Base-by-base conservation (phyloP, 148 eudicot species). In the Persicaria maculosa region DNA sequence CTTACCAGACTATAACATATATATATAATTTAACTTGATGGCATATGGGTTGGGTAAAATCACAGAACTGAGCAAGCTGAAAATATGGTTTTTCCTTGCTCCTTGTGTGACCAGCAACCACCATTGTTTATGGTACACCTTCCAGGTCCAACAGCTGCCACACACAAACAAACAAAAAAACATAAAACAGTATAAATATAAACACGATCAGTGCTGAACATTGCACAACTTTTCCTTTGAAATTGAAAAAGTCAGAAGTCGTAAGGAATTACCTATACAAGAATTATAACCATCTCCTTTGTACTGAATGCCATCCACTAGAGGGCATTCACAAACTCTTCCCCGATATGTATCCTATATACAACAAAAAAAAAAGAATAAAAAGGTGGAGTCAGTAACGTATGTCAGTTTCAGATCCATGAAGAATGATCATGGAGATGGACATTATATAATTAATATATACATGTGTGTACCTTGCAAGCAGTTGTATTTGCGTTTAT, bases 301-400 rank as follows among this genome's bases (percentile, higher is more conserved):
- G 74, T 86, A 92, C 77, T 92, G 98, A 77, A 92, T 90, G 45
- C 97, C 97, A 43, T 80, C 86, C 16, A 80, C 92, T 62, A 81
- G 62, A 54, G 98, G 98, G 72, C 98, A 95, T 77, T 90, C 82
- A 50, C 98, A 95, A 75, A 92, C 86, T 86, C 89, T 88, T 77
- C 98, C 98, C 65, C 97, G 84, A 68, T 82, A 95, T 16, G 98
- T 95, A 72, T 95, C 98, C 98, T 93, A 57, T 57, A n/a, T n/a
- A n/a, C n/a, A n/a, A n/a, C n/a, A n/a, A 80, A 22, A 55, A 10
- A 44, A 7, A 48, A 57, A 2, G 19, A n/a, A n/a, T 9, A 11
- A 17, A 57, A 22, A 22, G 25, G 1, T 22, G 1, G 25, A 22
- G 25, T 17, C 16, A 52, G 3, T 12, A 52, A 52, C 55, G 12